A percentile compares a stretch with the other conserved stretches of the same genome.
These are phyloP conservation scores for Coemansia sp. DNA, from an alignment of 192 early-diverging fungal species.

Conservation along the genomic window DNA sequence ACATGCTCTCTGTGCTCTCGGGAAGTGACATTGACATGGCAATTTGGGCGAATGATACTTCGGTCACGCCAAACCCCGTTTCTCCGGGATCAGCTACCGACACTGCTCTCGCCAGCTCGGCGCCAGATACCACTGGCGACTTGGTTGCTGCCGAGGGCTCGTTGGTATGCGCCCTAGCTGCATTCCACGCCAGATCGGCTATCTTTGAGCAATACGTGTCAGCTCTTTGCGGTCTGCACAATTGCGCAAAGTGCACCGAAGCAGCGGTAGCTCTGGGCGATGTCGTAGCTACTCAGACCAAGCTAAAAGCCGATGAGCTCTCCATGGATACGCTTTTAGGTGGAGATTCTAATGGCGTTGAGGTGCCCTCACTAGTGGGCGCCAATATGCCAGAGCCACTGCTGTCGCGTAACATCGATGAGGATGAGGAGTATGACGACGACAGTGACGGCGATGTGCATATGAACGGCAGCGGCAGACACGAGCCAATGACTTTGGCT, in stretches of 20 bases:
- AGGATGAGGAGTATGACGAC: slow-evolving; percentile 53
- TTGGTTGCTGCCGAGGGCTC: slow-evolving; percentile 29
- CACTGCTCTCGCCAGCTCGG: neutral
- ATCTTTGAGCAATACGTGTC: slow-evolving; percentile 76
- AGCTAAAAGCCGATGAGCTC: neutral
- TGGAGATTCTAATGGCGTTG: neutral
- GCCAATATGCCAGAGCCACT: slow-evolving; percentile 7
- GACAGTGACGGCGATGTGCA: slow-evolving; percentile 1
- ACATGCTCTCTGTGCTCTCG: slow-evolving; percentile 40
- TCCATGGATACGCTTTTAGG: neutral
- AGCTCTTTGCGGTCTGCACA: slow-evolving; percentile 53
- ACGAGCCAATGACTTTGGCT: neutral
- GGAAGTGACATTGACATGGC: slow-evolving; percentile 47
- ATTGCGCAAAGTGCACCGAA: slow-evolving; percentile 32
- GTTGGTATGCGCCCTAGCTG: slow-evolving; percentile 51
- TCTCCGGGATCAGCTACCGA: slow-evolving; percentile 18
- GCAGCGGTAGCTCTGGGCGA: slow-evolving; percentile 5
- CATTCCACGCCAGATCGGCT: slow-evolving; percentile 68
- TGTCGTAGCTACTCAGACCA: neutral
- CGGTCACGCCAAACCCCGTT: slow-evolving; percentile 16
- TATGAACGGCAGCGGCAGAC: neutral
- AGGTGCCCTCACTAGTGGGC: slow-evolving; percentile 10
- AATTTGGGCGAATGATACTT: slow-evolving; percentile 32
- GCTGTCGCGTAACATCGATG: slow-evolving; percentile 30
- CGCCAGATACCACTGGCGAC: neutral